These are phyloP conservation scores for Tylopilus plumbeoviolaceoides DNA, from an alignment of 768 basidiomycete genomes.

Conservation along the genomic window DNA sequence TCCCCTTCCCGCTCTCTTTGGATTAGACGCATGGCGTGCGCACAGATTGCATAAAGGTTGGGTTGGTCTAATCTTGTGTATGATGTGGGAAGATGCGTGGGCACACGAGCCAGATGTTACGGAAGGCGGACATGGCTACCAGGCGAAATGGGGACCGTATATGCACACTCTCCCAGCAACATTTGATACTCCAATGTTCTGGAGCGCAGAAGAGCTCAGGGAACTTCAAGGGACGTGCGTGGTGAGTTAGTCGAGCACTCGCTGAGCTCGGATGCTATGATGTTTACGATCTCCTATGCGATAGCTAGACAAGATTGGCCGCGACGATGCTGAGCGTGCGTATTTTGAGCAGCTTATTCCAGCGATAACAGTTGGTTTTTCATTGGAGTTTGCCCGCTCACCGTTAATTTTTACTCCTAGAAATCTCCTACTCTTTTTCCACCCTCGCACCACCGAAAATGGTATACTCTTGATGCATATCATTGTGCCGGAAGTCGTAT, in stretches of 20 bases:
- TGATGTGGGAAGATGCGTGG: constrained; percentile 91
- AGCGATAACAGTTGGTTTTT: constrained; percentile 54
- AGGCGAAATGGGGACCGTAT: constrained; percentile 23
- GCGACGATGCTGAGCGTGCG: constrained; percentile 71
- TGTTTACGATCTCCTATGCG: background rate
- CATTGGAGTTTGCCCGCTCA: background rate
- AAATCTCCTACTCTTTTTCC: constrained; percentile 72
- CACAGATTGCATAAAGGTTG: constrained; percentile 66
- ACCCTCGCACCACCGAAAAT: constrained; percentile 35
- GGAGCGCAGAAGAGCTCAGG: constrained; percentile 66
- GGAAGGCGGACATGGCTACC: constrained; percentile 2
- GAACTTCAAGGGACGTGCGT: constrained; percentile 84
- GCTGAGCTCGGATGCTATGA: background rate
- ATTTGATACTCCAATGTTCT: constrained; percentile 96
- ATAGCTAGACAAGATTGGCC: constrained; percentile 77
- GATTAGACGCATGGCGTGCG: constrained; percentile 59
- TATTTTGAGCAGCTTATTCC: constrained; percentile 67
- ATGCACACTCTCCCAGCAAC: constrained; percentile 50
- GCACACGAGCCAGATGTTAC: constrained; percentile 55
- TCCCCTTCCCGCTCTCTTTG: constrained; percentile 54
- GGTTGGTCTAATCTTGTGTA: constrained; percentile 83
- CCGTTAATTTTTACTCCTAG: constrained; percentile 32
- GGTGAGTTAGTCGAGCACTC: constrained; percentile 47
- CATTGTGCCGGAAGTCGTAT: constrained; percentile 92
- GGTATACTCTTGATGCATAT: constrained; percentile 70